Percentiles rank a stretch among this genome's conserved stretches.
Conservation (phyloP, 2,329 filamentous ascomycete species). For the Fusarium sp. region DNA sequence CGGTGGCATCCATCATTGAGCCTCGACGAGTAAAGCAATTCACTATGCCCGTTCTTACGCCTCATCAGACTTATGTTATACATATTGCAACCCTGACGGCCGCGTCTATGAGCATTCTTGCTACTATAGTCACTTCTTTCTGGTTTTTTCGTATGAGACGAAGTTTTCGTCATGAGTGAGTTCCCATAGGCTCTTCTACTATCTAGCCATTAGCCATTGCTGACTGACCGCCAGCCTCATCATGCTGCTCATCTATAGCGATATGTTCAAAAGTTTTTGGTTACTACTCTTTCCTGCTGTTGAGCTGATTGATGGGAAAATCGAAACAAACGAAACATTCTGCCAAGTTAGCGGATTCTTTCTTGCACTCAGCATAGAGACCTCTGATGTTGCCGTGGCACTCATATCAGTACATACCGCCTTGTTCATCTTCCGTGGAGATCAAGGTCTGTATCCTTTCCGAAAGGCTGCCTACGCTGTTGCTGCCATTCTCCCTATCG, state of each 20-base stretch:
- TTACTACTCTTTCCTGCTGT: slow-evolving; percentile 75
- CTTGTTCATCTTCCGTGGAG: slow-evolving; percentile 75
- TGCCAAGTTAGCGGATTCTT: slow-evolving; percentile 79
- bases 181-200: slow-evolving; percentile 15
- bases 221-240: slow-evolving; percentile 70
- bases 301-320: slow-evolving; percentile 65
- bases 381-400: slow-evolving; percentile 77
- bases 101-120: slow-evolving; percentile 67
- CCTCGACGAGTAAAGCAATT: slow-evolving; percentile 30
- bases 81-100: slow-evolving; percentile 55
- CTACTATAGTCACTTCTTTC: slow-evolving; percentile 70
- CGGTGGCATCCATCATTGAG: slow-evolving; percentile 26
- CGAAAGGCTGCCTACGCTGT: slow-evolving; percentile 69
- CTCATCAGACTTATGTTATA: slow-evolving; percentile 42
- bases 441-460: slow-evolving; percentile 77
- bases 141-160: slow-evolving; percentile 82
- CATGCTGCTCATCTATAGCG: slow-evolving; percentile 78
- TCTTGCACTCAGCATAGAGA: slow-evolving; percentile 74
- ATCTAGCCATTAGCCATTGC: not conserved
- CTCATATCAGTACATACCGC: slow-evolving; percentile 81
- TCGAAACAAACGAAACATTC: slow-evolving; percentile 66
- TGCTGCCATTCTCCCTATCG: slow-evolving; percentile 69
- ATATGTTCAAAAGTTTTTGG: slow-evolving; percentile 78
- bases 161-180: slow-evolving; percentile 74
- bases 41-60: slow-evolving; percentile 34